A percentile compares a stretch with the other conserved stretches of the same genome.
These are phyloP conservation scores for Setomelanomma holmii DNA, from an alignment of 2,329 filamentous ascomycete species.

Conservation along the genomic window DNA sequence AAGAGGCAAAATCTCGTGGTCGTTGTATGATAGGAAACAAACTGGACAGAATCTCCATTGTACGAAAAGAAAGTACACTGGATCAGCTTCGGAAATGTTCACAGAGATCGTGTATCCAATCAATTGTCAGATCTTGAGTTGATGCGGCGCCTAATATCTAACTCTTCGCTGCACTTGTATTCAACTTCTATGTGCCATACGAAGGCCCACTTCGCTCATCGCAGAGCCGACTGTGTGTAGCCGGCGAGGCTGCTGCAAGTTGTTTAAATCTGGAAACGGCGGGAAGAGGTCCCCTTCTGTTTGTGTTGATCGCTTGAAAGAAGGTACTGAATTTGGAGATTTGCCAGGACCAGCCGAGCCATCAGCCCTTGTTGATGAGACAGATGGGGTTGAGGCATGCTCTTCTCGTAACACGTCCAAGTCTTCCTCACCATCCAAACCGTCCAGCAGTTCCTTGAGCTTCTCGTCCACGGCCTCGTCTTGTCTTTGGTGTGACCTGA, in stretches of 20 bases:
- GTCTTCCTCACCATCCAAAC: slow-evolving; percentile 17
- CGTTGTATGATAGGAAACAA: not conserved
- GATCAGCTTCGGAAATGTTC: no score
- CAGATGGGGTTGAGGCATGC: no score
- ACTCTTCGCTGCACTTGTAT: not conserved
- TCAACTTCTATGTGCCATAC: not conserved
- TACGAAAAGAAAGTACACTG: no score
- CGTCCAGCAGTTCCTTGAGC: slow-evolving; percentile 30
- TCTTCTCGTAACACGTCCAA: no score
- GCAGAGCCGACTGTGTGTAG: slow-evolving; percentile 38
- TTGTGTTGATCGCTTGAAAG: slow-evolving; percentile 26
- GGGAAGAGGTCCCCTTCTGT: slow-evolving; percentile 38
- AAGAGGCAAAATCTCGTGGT: not conserved
- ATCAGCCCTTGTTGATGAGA: no score
- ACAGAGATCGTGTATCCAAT: no score
- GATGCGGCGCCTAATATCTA: no score
- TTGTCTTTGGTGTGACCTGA: slow-evolving; percentile 52
- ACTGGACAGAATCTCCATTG: no score
- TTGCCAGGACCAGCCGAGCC: not conserved
- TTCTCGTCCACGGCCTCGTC: slow-evolving; percentile 42
- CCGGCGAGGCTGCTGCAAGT: slow-evolving; percentile 28
- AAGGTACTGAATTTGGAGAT: slow-evolving; percentile 13
- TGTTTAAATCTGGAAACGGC: slow-evolving; percentile 15
- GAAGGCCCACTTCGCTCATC: not conserved
- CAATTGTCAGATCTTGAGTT: no score